Base-by-base conservation (phyloP, 2,329 filamentous ascomycete species). In the Neobulgaria alba region DNA sequence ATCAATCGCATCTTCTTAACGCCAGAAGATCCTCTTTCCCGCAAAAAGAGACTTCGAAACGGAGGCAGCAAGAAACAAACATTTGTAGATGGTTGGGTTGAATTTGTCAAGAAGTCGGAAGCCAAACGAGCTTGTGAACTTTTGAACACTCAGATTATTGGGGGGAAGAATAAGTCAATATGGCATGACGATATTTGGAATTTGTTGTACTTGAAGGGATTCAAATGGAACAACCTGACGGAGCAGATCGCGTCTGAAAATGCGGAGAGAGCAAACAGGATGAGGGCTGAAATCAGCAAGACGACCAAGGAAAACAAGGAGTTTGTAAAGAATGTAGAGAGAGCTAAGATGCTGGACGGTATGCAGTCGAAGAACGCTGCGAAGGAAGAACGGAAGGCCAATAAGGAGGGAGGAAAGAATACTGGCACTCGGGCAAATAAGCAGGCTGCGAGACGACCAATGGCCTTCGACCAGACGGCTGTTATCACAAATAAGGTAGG, bases 101-200 rank as follows among this genome's bases (percentile, higher is more conserved):
- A 93, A 61, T 93, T 90, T 55, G 62, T 77, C 26, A 71, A 73
- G 47, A 92, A 92, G 62, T 72, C 72, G 48, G 79, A 89, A 47
- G 86, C 86, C 26, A 87, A 89, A 60, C 67, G 75, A n/a, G 81
- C 77, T 0, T 84, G 79, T 36, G 82, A 86, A 51, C 71, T 83
- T 18, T 68, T 93, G 36, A 93, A 93, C 57, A 82, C 82, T 31
- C 75, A 75, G 48, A 85, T 74, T 10, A 84, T 92, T 44, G 85
- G 85, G 37, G 86, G 86, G 18, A 89, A 89, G 66, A 93, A 93
- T 66, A 75, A 85, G 10, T 76, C 74, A 36, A 87, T 84, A 59
- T 93, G 90, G 65, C 77, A 84, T 53, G 86, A 93, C 59, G 86
- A 93, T 60, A 73, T 93, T 33, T 93, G 86, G 86, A 89, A 83